phyloP scores from a whole-genome alignment of 2,329 filamentous ascomycete genomes.

The Rhynchosporium secalis region DNA sequence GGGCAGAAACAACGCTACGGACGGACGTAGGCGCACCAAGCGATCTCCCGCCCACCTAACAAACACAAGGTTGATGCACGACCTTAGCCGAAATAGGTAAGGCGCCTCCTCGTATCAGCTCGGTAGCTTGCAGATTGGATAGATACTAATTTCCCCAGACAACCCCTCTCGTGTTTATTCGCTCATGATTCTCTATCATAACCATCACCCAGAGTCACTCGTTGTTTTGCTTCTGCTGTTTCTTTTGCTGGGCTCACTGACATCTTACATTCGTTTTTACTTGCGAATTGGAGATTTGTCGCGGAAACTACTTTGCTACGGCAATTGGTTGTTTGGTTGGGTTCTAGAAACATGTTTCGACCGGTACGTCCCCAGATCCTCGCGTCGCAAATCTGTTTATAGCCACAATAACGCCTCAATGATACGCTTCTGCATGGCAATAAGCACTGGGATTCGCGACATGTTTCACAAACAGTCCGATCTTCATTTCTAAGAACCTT shows the following conservation, averaged over 20 bases:
- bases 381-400: slow-evolving; percentile 46
- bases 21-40: slow-evolving; percentile 1
- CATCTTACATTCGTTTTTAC: neutral
- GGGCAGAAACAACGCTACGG: slow-evolving; percentile 5
- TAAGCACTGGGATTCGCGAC: neutral
- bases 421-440: neutral
- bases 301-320: slow-evolving; percentile 1
- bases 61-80: neutral
- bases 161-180: slow-evolving; percentile 2
- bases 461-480: neutral
- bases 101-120: neutral
- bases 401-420: slow-evolving; percentile 5
- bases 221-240: neutral
- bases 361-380: slow-evolving; percentile 37
- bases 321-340: neutral
- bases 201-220: slow-evolving; percentile 1
- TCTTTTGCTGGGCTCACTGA: neutral
- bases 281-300: neutral
- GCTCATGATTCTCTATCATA: neutral
- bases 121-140: slow-evolving; percentile 4
- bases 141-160: neutral
- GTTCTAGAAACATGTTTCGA: slow-evolving; percentile 14
- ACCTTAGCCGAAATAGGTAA: neutral
- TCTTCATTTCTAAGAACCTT: slow-evolving; percentile 1
- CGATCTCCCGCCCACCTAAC: slow-evolving; percentile 9